These are phyloP conservation scores for Tulasnella sp. DNA, from an alignment of 768 basidiomycete genomes.

Conservation along the genomic window DNA sequence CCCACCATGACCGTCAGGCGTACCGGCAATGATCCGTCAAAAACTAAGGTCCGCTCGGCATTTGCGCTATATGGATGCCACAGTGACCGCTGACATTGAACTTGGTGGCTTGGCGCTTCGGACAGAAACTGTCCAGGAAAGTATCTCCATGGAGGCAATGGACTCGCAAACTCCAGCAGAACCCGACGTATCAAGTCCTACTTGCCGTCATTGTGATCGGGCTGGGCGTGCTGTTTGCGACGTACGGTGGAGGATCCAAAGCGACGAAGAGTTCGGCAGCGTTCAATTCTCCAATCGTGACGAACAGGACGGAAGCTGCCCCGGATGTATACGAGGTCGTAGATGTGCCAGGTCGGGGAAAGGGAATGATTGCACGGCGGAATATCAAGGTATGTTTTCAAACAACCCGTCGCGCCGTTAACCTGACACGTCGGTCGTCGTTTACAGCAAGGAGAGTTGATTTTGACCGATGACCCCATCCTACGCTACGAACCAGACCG, in stretches of 20 bases:
- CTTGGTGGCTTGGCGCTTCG: not conserved
- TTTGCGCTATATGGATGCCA: not conserved
- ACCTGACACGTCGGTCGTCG: slow-evolving; percentile 17
- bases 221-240: slow-evolving; percentile 23
- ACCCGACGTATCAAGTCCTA: not conserved
- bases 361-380: slow-evolving; percentile 40
- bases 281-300: not conserved
- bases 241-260: not conserved
- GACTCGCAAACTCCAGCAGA: not conserved
- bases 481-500: not conserved
- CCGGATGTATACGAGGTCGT: slow-evolving; percentile 23
- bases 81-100: not conserved
- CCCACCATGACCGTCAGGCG: not conserved
- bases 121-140: not conserved
- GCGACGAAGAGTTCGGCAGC: not conserved
- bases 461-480: not conserved
- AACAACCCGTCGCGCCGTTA: not conserved
- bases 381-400: slow-evolving; percentile 32
- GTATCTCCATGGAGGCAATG: not conserved
- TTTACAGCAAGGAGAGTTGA: not conserved
- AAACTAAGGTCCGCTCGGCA: not conserved
- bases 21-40: not conserved
- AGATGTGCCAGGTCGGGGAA: slow-evolving; percentile 44
- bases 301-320: not conserved
- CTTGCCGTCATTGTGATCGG: not conserved